Base-by-base conservation (phyloP, 305 asterid species). In the Solanum hybrid region DNA sequence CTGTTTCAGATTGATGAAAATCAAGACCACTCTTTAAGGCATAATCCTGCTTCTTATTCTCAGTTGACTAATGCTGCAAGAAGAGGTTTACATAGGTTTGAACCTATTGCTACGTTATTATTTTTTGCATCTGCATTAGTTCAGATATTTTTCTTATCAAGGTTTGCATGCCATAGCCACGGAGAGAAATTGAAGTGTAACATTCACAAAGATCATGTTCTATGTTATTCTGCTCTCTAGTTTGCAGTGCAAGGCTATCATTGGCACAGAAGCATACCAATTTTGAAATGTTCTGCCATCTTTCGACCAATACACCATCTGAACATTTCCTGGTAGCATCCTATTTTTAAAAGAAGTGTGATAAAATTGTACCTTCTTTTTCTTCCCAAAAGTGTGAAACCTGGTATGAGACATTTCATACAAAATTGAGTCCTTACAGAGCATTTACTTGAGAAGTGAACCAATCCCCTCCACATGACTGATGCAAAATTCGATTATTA, bases 31-130 rank as follows among this genome's bases (percentile, higher is more conserved):
- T 89, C 93, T 42, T 81, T 91, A 92, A 93, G 91, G 93, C 95
- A 94, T 77, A 86, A 92, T 91, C 94, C 96, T 13, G 94, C 97
- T 89, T 89, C 91, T 87, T 92, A 94, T 92, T 88, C 92, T 80
- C 95, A 93, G 91, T 86, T 91, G 86, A 91, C 95, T 90, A 91
- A 87, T 91, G 91, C 92, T 86, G 94, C 97, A 17, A 94, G 94
- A 93, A 93, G 97, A 90, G 98, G 96, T 89, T 94, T 97, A 77
- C 93, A 93, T 89, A 95, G 99, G 99, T 96, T 89, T 92, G 94
- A 89, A 92, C 91, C 85, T 89, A 71, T 89, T 78, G 79, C 87
- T 69, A 64, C 32, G 14, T 32, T 56, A 42, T 89, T 75, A 60
- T 87, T 82, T 66, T 27, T 89, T 86, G 79, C 84, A 31, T 76